Conservation (phyloP, 441 rosid species). For the Brassica hybrid region DNA sequence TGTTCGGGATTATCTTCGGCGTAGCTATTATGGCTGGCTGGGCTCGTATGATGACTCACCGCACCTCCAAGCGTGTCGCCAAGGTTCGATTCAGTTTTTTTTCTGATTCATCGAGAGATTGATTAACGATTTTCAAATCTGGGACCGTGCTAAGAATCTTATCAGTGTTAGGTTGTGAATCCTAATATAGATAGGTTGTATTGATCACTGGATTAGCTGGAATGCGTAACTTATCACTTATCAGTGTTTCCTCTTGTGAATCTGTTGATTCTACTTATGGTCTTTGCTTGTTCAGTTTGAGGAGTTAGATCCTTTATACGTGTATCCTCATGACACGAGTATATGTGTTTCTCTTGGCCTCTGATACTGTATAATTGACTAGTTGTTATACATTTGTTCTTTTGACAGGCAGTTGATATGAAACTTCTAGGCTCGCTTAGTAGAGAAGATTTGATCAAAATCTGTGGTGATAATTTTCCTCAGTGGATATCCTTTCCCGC, state of each 20-base stretch:
- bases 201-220: slow-evolving; percentile 9
- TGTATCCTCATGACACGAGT: background rate
- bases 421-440: too few relatives aligned
- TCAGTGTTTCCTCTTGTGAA: background rate
- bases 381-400: too few relatives aligned
- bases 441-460: too few relatives aligned
- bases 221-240: background rate
- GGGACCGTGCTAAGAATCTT: background rate
- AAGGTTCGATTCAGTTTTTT: slow-evolving; percentile 53
- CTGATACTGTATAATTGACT: slow-evolving; percentile 10
- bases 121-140: background rate
- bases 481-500: slow-evolving; percentile 98
- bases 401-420: too few relatives aligned
- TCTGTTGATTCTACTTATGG: slow-evolving; percentile 10
- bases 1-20: slow-evolving; percentile 81
- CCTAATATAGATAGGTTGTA: background rate
- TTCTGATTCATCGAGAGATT: background rate
- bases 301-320: background rate
- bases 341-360: background rate
- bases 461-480: too few relatives aligned
- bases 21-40: slow-evolving; percentile 92
- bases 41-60: slow-evolving; percentile 87
- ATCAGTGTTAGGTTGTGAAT: background rate
- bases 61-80: slow-evolving; percentile 78
- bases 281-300: background rate